A percentile compares a stretch with the other conserved stretches of the same genome.
Conservation (phyloP, 495 filamentous ascomycete species). For the Antarctomyces pellizariae region DNA sequence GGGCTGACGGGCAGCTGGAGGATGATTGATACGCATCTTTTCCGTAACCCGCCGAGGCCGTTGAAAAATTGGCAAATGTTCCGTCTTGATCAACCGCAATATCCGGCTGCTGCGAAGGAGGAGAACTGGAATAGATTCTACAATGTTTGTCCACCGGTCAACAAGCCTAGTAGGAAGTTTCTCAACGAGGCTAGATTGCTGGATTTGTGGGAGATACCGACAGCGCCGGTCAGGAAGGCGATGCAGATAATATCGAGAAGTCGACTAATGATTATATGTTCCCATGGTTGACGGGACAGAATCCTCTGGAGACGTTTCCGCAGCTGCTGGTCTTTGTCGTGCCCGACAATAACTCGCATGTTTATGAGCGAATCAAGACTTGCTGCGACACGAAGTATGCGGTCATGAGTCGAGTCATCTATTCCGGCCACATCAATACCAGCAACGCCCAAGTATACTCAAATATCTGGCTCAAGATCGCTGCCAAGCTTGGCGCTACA, state of each 20-base stretch:
- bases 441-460: slow-evolving; percentile 53
- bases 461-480: slow-evolving; percentile 85
- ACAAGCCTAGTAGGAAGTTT: too few species aligned
- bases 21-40: slow-evolving; percentile 55
- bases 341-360: slow-evolving; percentile 32
- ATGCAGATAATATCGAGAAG: too few species aligned
- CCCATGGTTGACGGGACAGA: not conserved
- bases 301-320: slow-evolving; percentile 15
- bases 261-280: not conserved
- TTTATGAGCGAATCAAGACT: slow-evolving; percentile 60
- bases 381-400: not conserved
- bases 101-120: too few species aligned
- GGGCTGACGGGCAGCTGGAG: slow-evolving; percentile 56
- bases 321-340: slow-evolving; percentile 57
- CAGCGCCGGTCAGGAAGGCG: not conserved
- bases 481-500: slow-evolving; percentile 78
- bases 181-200: slow-evolving; percentile 22
- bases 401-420: slow-evolving; percentile 20
- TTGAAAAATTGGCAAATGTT: slow-evolving; percentile 53
- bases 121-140: too few species aligned
- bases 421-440: slow-evolving; percentile 33
- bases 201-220: slow-evolving; percentile 18
- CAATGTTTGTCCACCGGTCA: not conserved
- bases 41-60: slow-evolving; percentile 27
- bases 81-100: slow-evolving; percentile 22